These are phyloP conservation scores for Lathyrus tuberosus DNA, from an alignment of 306 rosid species.

Conservation along the genomic window DNA sequence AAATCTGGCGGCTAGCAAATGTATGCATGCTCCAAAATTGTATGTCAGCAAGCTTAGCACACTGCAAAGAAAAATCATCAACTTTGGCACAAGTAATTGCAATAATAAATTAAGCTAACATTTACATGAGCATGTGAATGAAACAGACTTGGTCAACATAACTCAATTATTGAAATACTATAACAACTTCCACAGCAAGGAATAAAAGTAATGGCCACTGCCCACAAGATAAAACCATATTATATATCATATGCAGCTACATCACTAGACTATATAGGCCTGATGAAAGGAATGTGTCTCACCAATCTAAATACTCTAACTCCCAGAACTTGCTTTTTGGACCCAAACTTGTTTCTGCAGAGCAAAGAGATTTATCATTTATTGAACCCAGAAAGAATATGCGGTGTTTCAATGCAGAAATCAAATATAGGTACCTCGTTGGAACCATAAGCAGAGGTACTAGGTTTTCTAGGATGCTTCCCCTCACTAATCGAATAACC, in stretches of 20 bases:
- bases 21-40: slow-evolving; percentile 56
- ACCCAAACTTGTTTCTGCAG: slow-evolving; percentile 88
- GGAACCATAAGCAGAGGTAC: slow-evolving; percentile 60
- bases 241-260: slow-evolving; percentile 24
- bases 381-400: slow-evolving; percentile 24
- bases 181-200: slow-evolving; percentile 19
- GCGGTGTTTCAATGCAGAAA: slow-evolving; percentile 6
- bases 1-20: slow-evolving; percentile 50
- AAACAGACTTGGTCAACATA: not conserved
- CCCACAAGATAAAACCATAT: slow-evolving; percentile 14
- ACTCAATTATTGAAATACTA: slow-evolving; percentile 11
- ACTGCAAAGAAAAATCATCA: slow-evolving; percentile 59
- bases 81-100: slow-evolving; percentile 32
- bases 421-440: slow-evolving; percentile 60
- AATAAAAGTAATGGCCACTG: not conserved
- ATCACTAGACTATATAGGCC: slow-evolving; percentile 13
- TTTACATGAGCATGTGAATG: slow-evolving; percentile 28
- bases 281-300: slow-evolving; percentile 42
- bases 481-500: slow-evolving; percentile 61
- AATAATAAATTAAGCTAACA: slow-evolving; percentile 5
- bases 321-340: slow-evolving; percentile 79
- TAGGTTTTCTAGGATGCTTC: slow-evolving; percentile 60
- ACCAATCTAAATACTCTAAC: slow-evolving; percentile 58
- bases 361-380: slow-evolving; percentile 37
- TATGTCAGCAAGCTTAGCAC: slow-evolving; percentile 47